Percentiles rank a stretch among this genome's conserved stretches.
phyloP scores from a whole-genome alignment of 495 filamentous ascomycete species.

The Chlorociboria aeruginascens region DNA sequence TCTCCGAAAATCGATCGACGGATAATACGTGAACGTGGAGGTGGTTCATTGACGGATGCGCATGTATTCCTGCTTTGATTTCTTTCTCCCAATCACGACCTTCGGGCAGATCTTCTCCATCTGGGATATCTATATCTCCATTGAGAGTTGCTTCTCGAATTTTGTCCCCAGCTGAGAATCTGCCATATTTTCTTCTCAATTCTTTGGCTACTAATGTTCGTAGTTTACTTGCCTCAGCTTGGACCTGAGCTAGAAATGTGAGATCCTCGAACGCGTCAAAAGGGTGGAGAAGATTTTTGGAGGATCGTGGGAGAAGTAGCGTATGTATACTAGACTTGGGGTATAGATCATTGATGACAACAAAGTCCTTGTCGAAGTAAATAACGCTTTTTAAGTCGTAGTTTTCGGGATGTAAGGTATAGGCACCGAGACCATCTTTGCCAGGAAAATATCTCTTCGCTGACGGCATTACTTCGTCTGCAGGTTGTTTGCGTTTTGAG shows the following conservation, averaged over 20 bases:
- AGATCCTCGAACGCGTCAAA: slow-evolving; percentile 66
- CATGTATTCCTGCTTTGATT: slow-evolving; percentile 69
- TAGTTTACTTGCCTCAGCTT: slow-evolving; percentile 46
- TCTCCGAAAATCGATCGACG: slow-evolving; percentile 55
- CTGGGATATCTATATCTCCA: slow-evolving; percentile 31
- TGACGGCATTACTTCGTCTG: slow-evolving; percentile 16
- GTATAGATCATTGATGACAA: slow-evolving; percentile 71
- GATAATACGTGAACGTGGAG: slow-evolving; percentile 84
- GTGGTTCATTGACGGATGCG: slow-evolving; percentile 83
- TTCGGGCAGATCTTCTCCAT: slow-evolving; percentile 37
- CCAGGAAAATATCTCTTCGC: slow-evolving; percentile 1
- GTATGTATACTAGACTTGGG: slow-evolving; percentile 79
- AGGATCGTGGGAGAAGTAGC: slow-evolving; percentile 72
- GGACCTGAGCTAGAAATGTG: slow-evolving; percentile 55
- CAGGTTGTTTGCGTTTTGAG: neutral
- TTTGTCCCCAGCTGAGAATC: slow-evolving; percentile 47
- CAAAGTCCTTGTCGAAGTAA: slow-evolving; percentile 56
- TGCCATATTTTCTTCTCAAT: slow-evolving; percentile 57
- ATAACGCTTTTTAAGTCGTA: slow-evolving; percentile 53
- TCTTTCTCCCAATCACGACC: slow-evolving; percentile 75
- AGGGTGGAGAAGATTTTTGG: slow-evolving; percentile 53
- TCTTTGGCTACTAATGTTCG: slow-evolving; percentile 58
- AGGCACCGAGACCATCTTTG: slow-evolving; percentile 51
- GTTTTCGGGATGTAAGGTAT: slow-evolving; percentile 51
- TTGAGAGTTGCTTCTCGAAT: slow-evolving; percentile 45